Percentiles rank a stretch among this genome's conserved stretches.
These are phyloP conservation scores for Acacia confusa DNA, from an alignment of 306 rosid species.

Conservation along the genomic window DNA sequence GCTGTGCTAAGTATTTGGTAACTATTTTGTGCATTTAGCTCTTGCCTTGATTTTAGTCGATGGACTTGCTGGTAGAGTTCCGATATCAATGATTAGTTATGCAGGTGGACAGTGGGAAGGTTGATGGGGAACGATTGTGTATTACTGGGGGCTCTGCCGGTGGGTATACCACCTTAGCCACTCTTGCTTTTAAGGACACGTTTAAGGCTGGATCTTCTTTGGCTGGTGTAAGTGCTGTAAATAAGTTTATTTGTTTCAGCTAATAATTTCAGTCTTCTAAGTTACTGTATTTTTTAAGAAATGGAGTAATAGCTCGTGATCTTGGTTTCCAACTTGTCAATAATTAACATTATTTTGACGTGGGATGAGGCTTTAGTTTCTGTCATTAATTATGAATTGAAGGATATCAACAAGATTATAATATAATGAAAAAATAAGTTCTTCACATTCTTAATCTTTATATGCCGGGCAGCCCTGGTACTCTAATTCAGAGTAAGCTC, in stretches of 20 bases:
- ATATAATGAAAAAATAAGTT: background rate
- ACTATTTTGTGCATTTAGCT: constrained; percentile 7
- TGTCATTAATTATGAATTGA: too few species aligned
- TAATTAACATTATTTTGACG: too few species aligned
- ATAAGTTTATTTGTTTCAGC: background rate
- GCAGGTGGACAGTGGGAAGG: constrained; percentile 83
- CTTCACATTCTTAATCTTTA: background rate
- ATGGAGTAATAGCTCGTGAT: too few species aligned
- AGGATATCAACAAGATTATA: background rate
- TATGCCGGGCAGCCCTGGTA: background rate
- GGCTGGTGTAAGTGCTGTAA: constrained; percentile 70
- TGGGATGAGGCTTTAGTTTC: too few species aligned
- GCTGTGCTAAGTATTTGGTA: constrained; percentile 92
- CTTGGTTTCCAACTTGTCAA: too few species aligned
- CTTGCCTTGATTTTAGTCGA: constrained; percentile 16
- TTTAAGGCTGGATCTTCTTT: constrained; percentile 94
- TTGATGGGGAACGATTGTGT: constrained; percentile 73
- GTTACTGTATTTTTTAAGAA: too few species aligned
- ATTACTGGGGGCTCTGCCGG: constrained; percentile 96
- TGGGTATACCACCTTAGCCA: constrained; percentile 96
- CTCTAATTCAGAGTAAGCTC: background rate
- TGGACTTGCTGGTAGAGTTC: constrained; percentile 7
- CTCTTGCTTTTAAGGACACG: constrained; percentile 74
- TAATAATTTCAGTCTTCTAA: background rate
- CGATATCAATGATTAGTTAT: constrained; percentile 16